These are phyloP conservation scores for Aspergillus olivimuriae DNA, from an alignment of 495 filamentous ascomycete genomes.

Conservation along the genomic window DNA sequence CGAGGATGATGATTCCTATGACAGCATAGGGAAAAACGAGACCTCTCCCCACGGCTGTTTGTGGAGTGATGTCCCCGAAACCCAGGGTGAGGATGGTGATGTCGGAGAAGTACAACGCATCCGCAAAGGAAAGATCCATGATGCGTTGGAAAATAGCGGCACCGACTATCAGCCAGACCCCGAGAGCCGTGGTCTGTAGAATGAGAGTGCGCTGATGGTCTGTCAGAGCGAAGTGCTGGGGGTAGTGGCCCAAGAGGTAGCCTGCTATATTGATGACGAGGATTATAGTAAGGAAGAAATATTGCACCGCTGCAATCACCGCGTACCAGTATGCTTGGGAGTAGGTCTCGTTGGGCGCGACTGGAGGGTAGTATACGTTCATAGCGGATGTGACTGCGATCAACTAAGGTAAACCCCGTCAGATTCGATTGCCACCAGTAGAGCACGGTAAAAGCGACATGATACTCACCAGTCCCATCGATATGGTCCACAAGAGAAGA, in stretches of 20 bases:
- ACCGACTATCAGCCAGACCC: constrained; percentile 56
- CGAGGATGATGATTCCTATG: constrained; percentile 78
- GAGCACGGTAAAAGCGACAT: constrained; percentile 1
- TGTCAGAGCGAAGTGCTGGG: constrained; percentile 65
- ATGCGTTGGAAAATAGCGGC: constrained; percentile 49
- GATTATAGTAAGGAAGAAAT: constrained; percentile 55
- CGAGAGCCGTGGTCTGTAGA: constrained; percentile 57
- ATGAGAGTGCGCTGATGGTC: constrained; percentile 66
- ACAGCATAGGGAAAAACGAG: constrained; percentile 79
- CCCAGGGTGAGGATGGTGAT: constrained; percentile 62
- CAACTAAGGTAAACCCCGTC: constrained; percentile 34
- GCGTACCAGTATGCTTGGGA: constrained; percentile 76
- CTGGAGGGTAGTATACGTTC: constrained; percentile 53
- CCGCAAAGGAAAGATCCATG: constrained; percentile 43
- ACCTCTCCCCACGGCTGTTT: constrained; percentile 46
- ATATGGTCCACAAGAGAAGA: constrained; percentile 62
- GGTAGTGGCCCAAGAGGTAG: constrained; percentile 71
- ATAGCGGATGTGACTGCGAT: constrained; percentile 55
- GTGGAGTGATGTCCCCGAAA: constrained; percentile 52
- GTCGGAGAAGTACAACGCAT: constrained; percentile 59
- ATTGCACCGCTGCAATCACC: constrained; percentile 60
- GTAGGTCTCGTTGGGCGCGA: constrained; percentile 51
- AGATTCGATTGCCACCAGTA: background rate
- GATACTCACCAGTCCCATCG: constrained; percentile 55
- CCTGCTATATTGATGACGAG: constrained; percentile 75